These are phyloP conservation scores for Agaricales sp. DNA, from an alignment of 1,284 basidiomycete species.

Conservation along the genomic window DNA sequence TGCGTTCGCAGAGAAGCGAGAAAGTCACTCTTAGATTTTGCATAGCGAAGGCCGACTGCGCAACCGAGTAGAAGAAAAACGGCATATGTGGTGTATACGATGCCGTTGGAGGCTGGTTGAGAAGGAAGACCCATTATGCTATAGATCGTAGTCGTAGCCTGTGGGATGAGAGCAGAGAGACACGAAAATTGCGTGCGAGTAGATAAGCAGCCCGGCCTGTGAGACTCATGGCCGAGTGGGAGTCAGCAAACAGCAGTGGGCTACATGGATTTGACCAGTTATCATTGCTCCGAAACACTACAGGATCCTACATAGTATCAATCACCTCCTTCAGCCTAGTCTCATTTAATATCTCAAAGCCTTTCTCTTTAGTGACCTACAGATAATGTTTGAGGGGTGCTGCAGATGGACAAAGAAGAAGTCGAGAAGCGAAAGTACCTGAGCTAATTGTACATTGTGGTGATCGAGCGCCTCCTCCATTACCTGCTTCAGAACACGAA, in stretches of 20 bases:
- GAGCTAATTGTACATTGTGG: conserved; percentile 95
- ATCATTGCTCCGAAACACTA: no score
- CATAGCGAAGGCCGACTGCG: background rate
- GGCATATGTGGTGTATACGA: background rate
- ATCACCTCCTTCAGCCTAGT: conserved; percentile 71
- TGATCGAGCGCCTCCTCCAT: conserved; percentile 99
- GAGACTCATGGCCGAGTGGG: background rate
- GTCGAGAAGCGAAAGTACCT: conserved; percentile 35
- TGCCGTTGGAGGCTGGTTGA: background rate
- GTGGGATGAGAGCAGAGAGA: no score
- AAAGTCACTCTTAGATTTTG: background rate
- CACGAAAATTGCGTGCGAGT: no score
- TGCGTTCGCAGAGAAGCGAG: background rate
- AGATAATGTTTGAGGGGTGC: conserved; percentile 2
- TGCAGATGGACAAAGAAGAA: conserved; percentile 2
- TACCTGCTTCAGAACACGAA: conserved; percentile 94
- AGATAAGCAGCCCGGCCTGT: no score
- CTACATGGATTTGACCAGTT: background rate
- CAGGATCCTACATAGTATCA: conserved; percentile 60
- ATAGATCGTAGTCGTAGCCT: no score
- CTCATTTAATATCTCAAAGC: conserved; percentile 81
- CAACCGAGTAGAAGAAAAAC: background rate
- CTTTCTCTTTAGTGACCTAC: conserved; percentile 65
- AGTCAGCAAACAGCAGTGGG: background rate
- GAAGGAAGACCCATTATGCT: background rate